Evolutionary conservation across 805 yeast genomes (phyloP).

Genomic region (Wickerhamiella lipophila): DNA sequence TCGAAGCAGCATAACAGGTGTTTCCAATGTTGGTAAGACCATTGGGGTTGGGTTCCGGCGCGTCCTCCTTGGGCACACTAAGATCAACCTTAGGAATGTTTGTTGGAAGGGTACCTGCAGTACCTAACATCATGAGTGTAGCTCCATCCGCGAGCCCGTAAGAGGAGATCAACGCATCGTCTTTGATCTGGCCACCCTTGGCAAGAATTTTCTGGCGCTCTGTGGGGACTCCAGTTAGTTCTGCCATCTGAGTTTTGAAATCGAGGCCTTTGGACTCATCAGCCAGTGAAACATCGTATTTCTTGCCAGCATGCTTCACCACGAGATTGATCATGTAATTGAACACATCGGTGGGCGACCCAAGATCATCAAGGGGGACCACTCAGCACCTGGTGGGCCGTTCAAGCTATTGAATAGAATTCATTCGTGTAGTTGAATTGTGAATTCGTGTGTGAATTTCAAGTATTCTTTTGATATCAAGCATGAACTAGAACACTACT

Average conservation of each 20-base stretch:
- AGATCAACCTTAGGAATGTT: constrained; percentile 40
- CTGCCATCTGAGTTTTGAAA: constrained; percentile 57
- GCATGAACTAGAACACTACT: no score
- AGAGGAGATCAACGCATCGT: constrained; percentile 43
- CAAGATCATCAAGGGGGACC: neutral
- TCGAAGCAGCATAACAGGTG: constrained; percentile 65
- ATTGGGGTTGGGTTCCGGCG: constrained; percentile 37
- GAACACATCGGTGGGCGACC: neutral
- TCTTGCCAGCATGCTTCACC: constrained; percentile 59
- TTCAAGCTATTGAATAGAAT: no score
- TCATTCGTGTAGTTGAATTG: neutral
- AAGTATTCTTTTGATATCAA: no score
- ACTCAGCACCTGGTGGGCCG: neutral
- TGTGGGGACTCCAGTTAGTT: constrained; percentile 69
- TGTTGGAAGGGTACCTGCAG: constrained; percentile 55
- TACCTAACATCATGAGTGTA: constrained; percentile 78
- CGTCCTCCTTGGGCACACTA: constrained; percentile 44
- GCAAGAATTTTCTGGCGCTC: constrained; percentile 82
- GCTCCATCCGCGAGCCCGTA: constrained; percentile 52
- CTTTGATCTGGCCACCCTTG: constrained; percentile 77
- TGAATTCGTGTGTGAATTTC: neutral
- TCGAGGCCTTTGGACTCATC: constrained; percentile 44
- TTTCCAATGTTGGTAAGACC: constrained; percentile 63
- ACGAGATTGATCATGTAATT: constrained; percentile 24
- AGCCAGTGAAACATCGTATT: constrained; percentile 44